A percentile compares a stretch with the other conserved stretches of the same genome.
phyloP scores from a whole-genome alignment of 257 asterid species.

The Scutellaria minor region DNA sequence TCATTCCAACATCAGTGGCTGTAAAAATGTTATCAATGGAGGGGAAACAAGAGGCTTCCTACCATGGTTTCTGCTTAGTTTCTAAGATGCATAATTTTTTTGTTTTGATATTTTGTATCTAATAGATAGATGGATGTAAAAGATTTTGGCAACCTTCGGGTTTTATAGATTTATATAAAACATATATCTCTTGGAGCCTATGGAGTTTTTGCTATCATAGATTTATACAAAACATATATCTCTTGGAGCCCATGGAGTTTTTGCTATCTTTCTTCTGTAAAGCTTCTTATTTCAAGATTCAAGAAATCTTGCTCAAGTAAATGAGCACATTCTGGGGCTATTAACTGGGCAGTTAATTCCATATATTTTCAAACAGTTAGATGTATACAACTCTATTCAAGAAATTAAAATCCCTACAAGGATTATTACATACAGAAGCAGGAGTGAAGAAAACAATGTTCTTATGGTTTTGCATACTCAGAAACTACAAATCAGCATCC shows the following conservation, averaged over 20 bases:
- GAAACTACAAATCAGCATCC: constrained; percentile 57
- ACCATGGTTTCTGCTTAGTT: constrained; percentile 37
- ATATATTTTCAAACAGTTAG: neutral
- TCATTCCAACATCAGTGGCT: constrained; percentile 24
- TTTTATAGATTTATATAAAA: constrained; percentile 42
- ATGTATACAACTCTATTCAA: neutral
- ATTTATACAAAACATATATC: constrained; percentile 36
- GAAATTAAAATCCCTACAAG: neutral
- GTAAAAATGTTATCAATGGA: constrained; percentile 40
- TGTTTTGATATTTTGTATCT: constrained; percentile 48
- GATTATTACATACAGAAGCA: neutral
- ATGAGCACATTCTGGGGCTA: constrained; percentile 6
- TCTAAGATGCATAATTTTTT: constrained; percentile 36
- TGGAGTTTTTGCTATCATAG: constrained; percentile 25
- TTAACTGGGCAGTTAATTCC: neutral
- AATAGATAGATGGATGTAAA: constrained; percentile 48
- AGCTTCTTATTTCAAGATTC: constrained; percentile 30
- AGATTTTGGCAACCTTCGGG: constrained; percentile 34
- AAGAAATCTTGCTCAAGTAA: constrained; percentile 30
- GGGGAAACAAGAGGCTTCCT: constrained; percentile 38
- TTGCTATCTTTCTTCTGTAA: constrained; percentile 28
- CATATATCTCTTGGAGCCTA: constrained; percentile 9
- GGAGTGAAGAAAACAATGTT: neutral
- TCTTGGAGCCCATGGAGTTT: neutral
- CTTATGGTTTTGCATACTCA: neutral